These are phyloP conservation scores for Metschnikowia cerradonensis DNA, from an alignment of 805 yeast genomes.

Conservation along the genomic window DNA sequence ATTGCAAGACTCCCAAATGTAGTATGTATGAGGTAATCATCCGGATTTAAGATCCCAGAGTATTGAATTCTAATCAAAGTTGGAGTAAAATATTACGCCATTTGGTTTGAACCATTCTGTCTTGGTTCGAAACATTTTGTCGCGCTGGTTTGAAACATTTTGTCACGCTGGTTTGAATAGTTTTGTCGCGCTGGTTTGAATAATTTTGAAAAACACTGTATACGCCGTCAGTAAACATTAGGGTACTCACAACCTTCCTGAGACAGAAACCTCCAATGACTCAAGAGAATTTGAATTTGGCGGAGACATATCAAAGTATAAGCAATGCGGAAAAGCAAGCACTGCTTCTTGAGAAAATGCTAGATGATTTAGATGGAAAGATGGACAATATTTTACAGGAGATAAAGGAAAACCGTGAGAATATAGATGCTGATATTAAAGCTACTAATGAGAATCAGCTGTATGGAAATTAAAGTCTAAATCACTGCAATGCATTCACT, in stretches of 20 bases:
- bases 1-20: too few relatives aligned
- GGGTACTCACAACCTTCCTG: not conserved
- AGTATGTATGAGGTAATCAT: too few relatives aligned
- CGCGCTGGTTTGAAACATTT: too few relatives aligned
- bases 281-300: conserved; percentile 37
- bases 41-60: too few relatives aligned
- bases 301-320: conserved; percentile 56
- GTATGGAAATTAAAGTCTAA: not conserved
- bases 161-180: too few relatives aligned
- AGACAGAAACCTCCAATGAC: conserved; percentile 21
- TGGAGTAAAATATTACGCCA: too few relatives aligned
- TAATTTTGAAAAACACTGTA: too few relatives aligned
- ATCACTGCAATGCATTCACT: not conserved
- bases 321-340: conserved; percentile 65
- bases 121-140: too few relatives aligned
- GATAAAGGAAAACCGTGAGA: conserved; percentile 29
- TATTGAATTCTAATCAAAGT: too few relatives aligned
- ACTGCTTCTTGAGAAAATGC: conserved; percentile 57
- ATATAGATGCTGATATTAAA: not conserved
- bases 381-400: conserved; percentile 55
- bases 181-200: too few relatives aligned
- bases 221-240: not conserved
- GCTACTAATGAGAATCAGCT: not conserved
- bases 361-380: conserved; percentile 61
- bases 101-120: too few relatives aligned